phyloP scores from a whole-genome alignment of 1,284 basidiomycete species.

The Austropuccinia psidii region DNA sequence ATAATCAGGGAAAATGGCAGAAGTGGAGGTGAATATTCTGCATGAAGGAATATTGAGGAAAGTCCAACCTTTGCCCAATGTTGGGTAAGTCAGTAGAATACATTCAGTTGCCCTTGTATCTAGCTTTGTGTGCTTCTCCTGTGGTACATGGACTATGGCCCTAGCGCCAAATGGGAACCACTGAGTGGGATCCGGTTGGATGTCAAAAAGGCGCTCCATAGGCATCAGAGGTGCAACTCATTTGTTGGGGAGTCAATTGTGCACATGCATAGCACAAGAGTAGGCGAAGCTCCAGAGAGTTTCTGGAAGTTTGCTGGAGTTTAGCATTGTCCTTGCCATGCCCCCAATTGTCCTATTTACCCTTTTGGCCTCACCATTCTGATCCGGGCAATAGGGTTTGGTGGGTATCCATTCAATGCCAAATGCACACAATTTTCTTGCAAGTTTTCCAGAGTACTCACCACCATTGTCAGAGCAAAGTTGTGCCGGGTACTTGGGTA shows the following conservation, averaged over 20 bases:
- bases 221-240: neutral
- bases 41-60: too few species aligned
- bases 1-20: too few species aligned
- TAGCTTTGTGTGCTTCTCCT: neutral
- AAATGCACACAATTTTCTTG: neutral
- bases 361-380: slow-evolving; percentile 1
- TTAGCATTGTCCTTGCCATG: slow-evolving; percentile 2
- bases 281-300: neutral
- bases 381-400: neutral
- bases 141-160: neutral
- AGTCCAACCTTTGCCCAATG: neutral
- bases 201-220: neutral
- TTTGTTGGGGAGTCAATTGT: neutral
- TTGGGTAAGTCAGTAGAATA: neutral
- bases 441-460: neutral
- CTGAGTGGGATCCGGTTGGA: neutral
- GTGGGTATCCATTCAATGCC: neutral
- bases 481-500: neutral
- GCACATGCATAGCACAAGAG: neutral
- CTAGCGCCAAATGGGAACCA: neutral
- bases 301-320: neutral
- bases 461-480: neutral
- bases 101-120: neutral
- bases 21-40: too few species aligned
- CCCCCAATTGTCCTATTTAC: neutral